phyloP scores from a whole-genome alignment of 768 basidiomycete genomes.

The Hericium erinaceus region DNA sequence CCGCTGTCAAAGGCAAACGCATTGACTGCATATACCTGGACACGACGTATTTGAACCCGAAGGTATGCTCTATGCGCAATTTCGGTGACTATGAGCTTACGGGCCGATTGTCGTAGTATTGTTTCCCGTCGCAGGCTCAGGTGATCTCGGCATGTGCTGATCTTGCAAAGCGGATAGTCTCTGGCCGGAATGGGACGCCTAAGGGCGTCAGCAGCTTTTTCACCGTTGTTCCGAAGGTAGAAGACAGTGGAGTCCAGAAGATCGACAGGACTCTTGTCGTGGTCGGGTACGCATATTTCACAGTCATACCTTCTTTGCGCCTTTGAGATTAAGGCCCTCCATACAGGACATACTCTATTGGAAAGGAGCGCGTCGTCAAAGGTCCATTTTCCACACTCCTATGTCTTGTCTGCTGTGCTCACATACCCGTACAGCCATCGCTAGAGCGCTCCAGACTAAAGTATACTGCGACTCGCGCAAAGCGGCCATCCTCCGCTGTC shows the following conservation, averaged over 20 bases:
- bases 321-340: background rate
- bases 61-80: constrained; percentile 26
- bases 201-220: constrained; percentile 45
- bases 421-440: constrained; percentile 54
- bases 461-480: constrained; percentile 89
- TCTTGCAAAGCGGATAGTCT: constrained; percentile 52
- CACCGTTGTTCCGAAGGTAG: constrained; percentile 16
- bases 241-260: constrained; percentile 29
- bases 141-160: constrained; percentile 91
- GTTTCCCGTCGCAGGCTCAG: constrained; percentile 90
- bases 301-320: background rate
- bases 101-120: constrained; percentile 46
- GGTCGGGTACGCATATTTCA: constrained; percentile 47
- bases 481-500: constrained; percentile 70
- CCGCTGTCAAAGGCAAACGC: constrained; percentile 67
- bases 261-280: constrained; percentile 45
- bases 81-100: background rate
- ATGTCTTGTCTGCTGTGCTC: background rate
- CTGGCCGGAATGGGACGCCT: constrained; percentile 24
- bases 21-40: constrained; percentile 91
- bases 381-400: constrained; percentile 31
- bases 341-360: constrained; percentile 86
- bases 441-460: constrained; percentile 68
- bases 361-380: constrained; percentile 96
- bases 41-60: constrained; percentile 91